Evolutionary conservation across 345 rosid genomes (phyloP).

Genomic region (Citrus sp.): DNA sequence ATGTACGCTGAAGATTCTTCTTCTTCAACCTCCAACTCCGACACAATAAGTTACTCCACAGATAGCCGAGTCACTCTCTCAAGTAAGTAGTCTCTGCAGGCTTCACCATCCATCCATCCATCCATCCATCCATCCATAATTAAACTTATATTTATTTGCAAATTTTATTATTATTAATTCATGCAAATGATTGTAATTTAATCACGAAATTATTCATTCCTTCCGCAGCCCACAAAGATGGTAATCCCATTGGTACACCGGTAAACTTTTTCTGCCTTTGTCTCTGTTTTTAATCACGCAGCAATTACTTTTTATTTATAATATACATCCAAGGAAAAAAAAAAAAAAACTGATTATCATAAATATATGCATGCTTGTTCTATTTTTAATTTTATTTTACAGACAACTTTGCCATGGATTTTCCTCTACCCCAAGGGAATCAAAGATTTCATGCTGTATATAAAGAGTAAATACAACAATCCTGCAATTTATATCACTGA

Average conservation of each 20-base stretch:
- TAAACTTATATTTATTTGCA: too few species aligned
- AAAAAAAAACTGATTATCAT: too few species aligned
- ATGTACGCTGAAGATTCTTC: conserved; percentile 2
- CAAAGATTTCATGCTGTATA: conserved; percentile 14
- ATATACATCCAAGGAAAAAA: too few species aligned
- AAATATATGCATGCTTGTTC: too few species aligned
- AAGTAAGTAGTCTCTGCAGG: background rate
- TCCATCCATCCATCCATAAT: too few species aligned
- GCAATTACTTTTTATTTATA: too few species aligned
- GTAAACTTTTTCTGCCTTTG: background rate
- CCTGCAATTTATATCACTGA: conserved; percentile 36
- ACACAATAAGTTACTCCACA: background rate
- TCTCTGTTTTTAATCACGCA: too few species aligned
- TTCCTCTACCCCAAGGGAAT: conserved; percentile 26
- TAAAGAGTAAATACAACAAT: conserved; percentile 27
- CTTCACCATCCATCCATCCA: too few species aligned
- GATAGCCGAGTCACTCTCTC: background rate
- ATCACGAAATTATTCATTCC: too few species aligned
- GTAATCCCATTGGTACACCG: background rate
- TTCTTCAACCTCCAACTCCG: background rate
- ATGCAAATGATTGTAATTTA: too few species aligned
- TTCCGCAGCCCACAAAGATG: background rate
- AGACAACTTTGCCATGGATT: conserved; percentile 22
- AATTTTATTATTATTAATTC: too few species aligned
- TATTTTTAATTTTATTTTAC: background rate